Percentiles rank a stretch among this genome's conserved stretches.
Evolutionary conservation across 768 basidiomycete species (phyloP).

Genomic region (Coprinopsis marcescibilis): DNA sequence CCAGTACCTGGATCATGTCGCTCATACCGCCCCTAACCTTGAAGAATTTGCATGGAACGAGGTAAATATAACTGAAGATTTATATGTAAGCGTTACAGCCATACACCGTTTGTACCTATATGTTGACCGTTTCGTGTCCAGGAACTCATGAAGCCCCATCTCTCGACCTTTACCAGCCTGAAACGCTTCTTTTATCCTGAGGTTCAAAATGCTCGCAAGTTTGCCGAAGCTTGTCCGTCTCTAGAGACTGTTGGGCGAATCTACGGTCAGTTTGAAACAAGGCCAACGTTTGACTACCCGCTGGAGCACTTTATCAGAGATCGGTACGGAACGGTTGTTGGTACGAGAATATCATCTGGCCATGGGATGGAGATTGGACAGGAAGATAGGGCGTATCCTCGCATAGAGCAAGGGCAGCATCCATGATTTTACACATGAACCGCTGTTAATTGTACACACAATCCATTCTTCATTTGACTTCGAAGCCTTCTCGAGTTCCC

Average conservation of each 20-base stretch:
- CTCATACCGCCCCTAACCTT: slow-evolving; percentile 12
- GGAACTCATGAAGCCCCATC: background rate
- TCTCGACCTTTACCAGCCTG: background rate
- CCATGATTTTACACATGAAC: too few relatives aligned
- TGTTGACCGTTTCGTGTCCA: background rate
- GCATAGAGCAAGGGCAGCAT: too few relatives aligned
- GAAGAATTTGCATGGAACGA: slow-evolving; percentile 6
- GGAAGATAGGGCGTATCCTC: slow-evolving; percentile 10
- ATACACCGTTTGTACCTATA: background rate
- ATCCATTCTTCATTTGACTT: too few relatives aligned
- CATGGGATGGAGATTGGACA: slow-evolving; percentile 10
- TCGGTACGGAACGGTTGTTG: background rate
- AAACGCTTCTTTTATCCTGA: background rate
- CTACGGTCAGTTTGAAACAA: too few relatives aligned
- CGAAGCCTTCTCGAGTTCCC: too few relatives aligned
- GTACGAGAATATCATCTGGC: background rate
- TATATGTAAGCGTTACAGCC: background rate
- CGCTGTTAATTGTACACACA: too few relatives aligned
- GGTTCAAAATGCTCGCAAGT: background rate
- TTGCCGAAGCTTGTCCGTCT: background rate
- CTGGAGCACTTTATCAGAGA: background rate
- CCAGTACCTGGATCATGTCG: slow-evolving; percentile 12
- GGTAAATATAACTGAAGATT: background rate
- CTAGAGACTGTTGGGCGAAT: background rate
- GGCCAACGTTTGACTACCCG: too few relatives aligned